Percentiles rank a stretch among this genome's conserved stretches.
Conservation (phyloP, 345 rosid genomes). For the Microcos paniculata region DNA sequence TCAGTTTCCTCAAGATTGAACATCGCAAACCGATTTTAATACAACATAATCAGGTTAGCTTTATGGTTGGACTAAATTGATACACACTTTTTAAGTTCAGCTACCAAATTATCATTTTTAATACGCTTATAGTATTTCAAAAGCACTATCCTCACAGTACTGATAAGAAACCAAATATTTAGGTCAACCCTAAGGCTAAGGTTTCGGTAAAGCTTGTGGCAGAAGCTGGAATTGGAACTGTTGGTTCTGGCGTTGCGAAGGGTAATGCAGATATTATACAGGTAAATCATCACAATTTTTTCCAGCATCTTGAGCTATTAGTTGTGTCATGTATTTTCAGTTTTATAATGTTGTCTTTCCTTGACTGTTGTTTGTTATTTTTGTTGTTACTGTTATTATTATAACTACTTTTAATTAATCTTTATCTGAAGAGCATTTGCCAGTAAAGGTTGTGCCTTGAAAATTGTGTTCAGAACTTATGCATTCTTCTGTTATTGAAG, state of each 20-base stretch:
- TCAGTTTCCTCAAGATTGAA: neutral
- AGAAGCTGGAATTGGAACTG: conserved; percentile 99
- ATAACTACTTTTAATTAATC: neutral
- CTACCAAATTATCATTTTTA: conserved; percentile 3
- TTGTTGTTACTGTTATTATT: neutral
- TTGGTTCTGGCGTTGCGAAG: conserved; percentile 99
- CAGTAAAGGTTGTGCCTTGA: neutral
- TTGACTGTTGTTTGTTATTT: neutral
- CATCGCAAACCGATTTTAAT: neutral
- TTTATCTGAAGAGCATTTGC: neutral
- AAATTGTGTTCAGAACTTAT: neutral
- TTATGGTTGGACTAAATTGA: neutral
- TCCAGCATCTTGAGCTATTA: neutral
- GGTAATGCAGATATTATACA: conserved; percentile 97
- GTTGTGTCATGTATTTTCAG: neutral
- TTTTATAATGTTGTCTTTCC: neutral
- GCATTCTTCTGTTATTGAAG: neutral
- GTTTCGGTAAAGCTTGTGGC: conserved; percentile 97
- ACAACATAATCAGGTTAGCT: neutral
- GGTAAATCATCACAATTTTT: conserved; percentile 41
- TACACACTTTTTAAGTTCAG: neutral
- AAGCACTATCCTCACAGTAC: conserved; percentile 2
- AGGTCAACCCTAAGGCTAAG: conserved; percentile 97
- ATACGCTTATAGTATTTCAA: conserved; percentile 4
- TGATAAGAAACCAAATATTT: conserved; percentile 21